Evolutionary conservation across 148 eudicot genomes (phyloP), one percentile per base, ranked within the genome.

Genomic region (Pharnaceum exiguum): DNA sequence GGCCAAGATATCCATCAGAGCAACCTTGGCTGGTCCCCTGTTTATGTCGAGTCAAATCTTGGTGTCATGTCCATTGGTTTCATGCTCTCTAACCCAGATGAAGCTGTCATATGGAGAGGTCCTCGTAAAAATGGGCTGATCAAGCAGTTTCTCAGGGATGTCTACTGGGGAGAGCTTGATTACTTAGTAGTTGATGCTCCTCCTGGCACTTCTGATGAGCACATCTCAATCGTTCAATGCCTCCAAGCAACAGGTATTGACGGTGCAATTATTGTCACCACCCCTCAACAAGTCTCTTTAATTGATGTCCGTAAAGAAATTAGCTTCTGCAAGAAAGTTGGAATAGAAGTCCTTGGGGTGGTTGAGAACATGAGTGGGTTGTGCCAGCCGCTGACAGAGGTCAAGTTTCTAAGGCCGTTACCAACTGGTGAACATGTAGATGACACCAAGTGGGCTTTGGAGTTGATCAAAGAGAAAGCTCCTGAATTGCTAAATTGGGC

Each of bases 51-150:
- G 74, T 84, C 95, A 47, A 90, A 89, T 77, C 90, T 90, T 18
- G 97, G 91, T 35, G 97, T 90, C 71, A 86, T 90, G 95, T 90
- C 97, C 13, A 87, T 90, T 17, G 97, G 97, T 10, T 90, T 90
- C 83, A 84, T 86, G 97, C 85, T 90, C 43, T 89, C 91, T 27
- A 26, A 90, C 69, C 86, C 89, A 5, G 95, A 90, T 32, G 95
- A 90, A 15, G 95, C 97, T 9, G 86, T 90, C 75, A 80, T 90
- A 36, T 90, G 97, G 97, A 62, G 97, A n/a, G 97, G 97, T 22
- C 91, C 91, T 13, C 95, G 95, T 39, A 90, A 90, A 75, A 82
- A 80, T 3, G 86, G 89, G 9, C 72, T 90, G 55, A 86, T 90
- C 66, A 90, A 90, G 74, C 91, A 87, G 57, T 90, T 90, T 38